Conservation (phyloP, 2,329 filamentous ascomycete species). For the Helicocarpus griseus region DNA sequence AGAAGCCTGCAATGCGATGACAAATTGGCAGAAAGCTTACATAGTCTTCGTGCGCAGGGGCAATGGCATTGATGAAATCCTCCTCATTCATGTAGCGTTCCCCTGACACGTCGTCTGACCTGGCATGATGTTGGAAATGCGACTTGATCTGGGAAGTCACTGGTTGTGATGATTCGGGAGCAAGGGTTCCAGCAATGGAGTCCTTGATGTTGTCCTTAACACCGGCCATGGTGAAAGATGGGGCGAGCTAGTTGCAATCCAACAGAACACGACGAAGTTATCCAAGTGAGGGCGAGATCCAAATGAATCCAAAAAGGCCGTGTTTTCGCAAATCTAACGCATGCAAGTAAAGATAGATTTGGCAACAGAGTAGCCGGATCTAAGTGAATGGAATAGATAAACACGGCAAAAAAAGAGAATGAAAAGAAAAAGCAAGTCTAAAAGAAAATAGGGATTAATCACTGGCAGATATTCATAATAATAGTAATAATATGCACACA, state of each 20-base stretch:
- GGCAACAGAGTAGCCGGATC: neutral
- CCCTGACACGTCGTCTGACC: slow-evolving; percentile 63
- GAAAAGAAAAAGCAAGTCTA: neutral
- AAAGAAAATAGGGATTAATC: neutral
- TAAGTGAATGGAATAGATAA: neutral
- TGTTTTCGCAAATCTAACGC: neutral
- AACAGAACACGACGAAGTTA: neutral
- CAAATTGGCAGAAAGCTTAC: slow-evolving; percentile 47
- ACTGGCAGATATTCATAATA: neutral
- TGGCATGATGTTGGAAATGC: slow-evolving; percentile 66
- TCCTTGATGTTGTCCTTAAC: slow-evolving; percentile 70
- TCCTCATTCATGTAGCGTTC: slow-evolving; percentile 72
- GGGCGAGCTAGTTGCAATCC: neutral
- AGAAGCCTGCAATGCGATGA: neutral
- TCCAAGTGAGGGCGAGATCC: neutral
- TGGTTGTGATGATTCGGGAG: slow-evolving; percentile 46
- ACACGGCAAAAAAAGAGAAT: neutral
- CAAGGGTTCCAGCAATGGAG: slow-evolving; percentile 55
- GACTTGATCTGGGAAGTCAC: slow-evolving; percentile 61
- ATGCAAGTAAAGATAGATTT: neutral
- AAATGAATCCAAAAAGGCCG: neutral
- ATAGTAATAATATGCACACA: slow-evolving; percentile 1
- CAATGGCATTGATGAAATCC: slow-evolving; percentile 87
- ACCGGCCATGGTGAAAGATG: slow-evolving; percentile 29
- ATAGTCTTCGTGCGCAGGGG: slow-evolving; percentile 79